phyloP scores from a whole-genome alignment of 352 stramenopile species.

The Paralagenidium karlingii region DNA sequence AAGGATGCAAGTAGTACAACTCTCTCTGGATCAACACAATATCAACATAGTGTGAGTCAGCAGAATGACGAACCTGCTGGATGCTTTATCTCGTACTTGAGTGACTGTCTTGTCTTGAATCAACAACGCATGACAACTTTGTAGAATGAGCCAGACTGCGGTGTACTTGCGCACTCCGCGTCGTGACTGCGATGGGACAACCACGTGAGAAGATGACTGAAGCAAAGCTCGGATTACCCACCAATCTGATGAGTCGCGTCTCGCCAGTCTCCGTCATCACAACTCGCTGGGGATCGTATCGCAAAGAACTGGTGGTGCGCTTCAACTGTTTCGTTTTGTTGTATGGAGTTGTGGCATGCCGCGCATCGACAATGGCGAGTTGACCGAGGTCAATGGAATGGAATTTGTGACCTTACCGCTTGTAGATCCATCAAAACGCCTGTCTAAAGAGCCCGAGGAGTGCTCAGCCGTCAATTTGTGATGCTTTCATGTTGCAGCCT shows the following conservation, averaged over 20 bases:
- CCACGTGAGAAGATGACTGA: background rate
- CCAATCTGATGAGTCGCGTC: conserved; percentile 43
- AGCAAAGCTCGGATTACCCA: conserved; percentile 5
- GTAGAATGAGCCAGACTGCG: conserved; percentile 67
- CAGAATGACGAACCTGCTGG: conserved; percentile 3
- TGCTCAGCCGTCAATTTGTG: too few relatives aligned
- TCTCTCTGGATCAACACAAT: conserved; percentile 26
- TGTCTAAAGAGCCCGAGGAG: too few relatives aligned
- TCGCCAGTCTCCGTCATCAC: too few relatives aligned
- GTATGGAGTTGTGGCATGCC: too few relatives aligned
- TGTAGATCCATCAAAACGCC: too few relatives aligned
- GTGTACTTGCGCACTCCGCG: conserved; percentile 68
- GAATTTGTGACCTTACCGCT: too few relatives aligned
- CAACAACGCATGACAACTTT: conserved; percentile 58
- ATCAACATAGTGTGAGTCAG: conserved; percentile 1
- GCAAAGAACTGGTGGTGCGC: too few relatives aligned
- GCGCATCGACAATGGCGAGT: too few relatives aligned
- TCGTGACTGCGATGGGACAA: conserved; percentile 21
- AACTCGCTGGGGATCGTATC: too few relatives aligned
- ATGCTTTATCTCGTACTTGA: conserved; percentile 52
- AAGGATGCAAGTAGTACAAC: conserved; percentile 77
- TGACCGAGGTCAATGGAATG: too few relatives aligned
- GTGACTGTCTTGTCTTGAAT: conserved; percentile 69
- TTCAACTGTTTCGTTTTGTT: too few relatives aligned
- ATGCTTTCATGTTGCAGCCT: too few relatives aligned